Base-by-base conservation (phyloP, 768 basidiomycete species). In the Fibroporia radiculosa region DNA sequence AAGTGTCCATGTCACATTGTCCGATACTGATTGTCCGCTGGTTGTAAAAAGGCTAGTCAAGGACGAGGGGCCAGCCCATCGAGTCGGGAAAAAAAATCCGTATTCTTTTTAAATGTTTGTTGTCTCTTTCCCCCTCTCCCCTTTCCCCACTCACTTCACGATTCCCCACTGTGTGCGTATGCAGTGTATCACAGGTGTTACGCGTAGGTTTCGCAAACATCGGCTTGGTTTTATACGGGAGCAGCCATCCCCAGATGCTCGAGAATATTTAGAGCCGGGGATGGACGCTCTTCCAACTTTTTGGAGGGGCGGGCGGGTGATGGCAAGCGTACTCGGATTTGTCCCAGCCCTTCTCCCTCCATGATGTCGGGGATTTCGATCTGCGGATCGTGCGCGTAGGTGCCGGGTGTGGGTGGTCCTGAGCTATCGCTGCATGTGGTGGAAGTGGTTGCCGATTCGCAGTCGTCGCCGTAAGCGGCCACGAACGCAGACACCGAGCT, bases 1-100 rank as follows among this genome's bases (percentile, higher is more conserved):
- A 19, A 38, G 36, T 38, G 36, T 38, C 36, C 36, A 38, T 38
- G 36, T 19, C 36, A 38, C 36, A 38, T 38, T 38, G 36, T 38
- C 36, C 36, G 14, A 24, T 38, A 38, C 36, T 38, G 20, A 38
- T 24, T 38, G 20, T 38, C 16, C 36, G 13, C 25, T n/a, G 29
- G 10, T 24, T 19, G n/a, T 12, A 23, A 13, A 19, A 5, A 24
- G 20, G 25, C n/a, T 38, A 4, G 6, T 22, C 20, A 24, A 22
- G 36, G 20, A 19, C 36, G 14, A 38, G 4, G 16, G 36, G 20
- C 20, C 20, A 12, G 36, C 25, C 36, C 36, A 38, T 38, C 4
- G 10, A 18, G 20, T 19, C 25, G 20, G 20, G 25, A 8, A 19
- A 13, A 12, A 10, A 38, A 22, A 24, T 38, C 36, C 33, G 20